Base-by-base conservation (phyloP, 148 eudicot genomes). In the Suaeda aralocaspica region DNA sequence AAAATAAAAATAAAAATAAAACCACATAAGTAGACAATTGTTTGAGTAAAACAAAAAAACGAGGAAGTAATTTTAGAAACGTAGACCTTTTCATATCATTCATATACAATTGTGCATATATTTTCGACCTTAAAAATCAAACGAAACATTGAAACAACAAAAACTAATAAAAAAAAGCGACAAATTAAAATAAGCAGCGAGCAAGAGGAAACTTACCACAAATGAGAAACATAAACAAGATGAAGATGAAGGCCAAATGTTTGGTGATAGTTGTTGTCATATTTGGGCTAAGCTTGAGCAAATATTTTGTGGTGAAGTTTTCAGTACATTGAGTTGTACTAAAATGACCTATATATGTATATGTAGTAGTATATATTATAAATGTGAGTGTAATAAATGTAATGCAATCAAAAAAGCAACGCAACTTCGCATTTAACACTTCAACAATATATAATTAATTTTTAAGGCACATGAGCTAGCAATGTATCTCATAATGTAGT, bases 211-310 rank as follows among this genome's bases (percentile, higher is more conserved):
- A 65, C 61, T 53, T 64, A 53, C 69, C 55, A 24, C 18, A 33
- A 56, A 67, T 45, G 34, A 51, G 46, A 46, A 73, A 42, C 36
- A 31, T 2, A 9, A 64, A 72, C 28, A 53, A 51, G 19, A 60
- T 49, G 44, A 52, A 52, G 48, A 34, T 68, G 13, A 34, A 68
- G 34, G 60, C 42, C 10, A 53, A 21, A 68, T 9, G 7, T 22
- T 34, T 34, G 16, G 30, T 59, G 18, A 31, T 52, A n/a, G n/a
- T n/a, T 21, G 1, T 36, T 13, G 60, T 41, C 60, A 68, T 67
- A 15, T 48, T 50, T 49, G 13, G 41, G 9, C 59, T 25, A 10
- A 56, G 33, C 5, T 56, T 56, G 59, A 0, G 18, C 33, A 53
- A 57, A 5, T 42, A 42, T 11, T 5, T 5, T 6, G 5, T 29